A percentile compares a stretch with the other conserved stretches of the same genome.
These are phyloP conservation scores for Didymella pomorum DNA, from an alignment of 2,329 filamentous ascomycete species.

Conservation along the genomic window DNA sequence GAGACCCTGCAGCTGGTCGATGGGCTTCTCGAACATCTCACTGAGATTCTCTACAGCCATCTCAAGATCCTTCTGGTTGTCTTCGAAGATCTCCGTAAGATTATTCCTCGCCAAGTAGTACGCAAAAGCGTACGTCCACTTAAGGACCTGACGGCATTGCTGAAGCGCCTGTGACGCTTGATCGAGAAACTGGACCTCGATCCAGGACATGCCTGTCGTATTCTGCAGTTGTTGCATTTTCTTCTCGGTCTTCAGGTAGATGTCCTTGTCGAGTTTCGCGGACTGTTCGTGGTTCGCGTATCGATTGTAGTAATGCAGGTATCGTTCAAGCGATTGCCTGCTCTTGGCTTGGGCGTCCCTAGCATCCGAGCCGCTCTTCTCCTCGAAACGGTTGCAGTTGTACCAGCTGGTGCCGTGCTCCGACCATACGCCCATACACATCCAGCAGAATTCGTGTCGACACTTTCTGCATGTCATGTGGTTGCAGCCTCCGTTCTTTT, in stretches of 20 bases:
- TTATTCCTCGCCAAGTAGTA: slow-evolving; percentile 98
- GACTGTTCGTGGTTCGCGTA: slow-evolving; percentile 99
- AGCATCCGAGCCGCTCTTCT: slow-evolving; percentile 91
- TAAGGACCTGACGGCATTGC: slow-evolving; percentile 96
- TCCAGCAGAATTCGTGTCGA: slow-evolving; percentile 98
- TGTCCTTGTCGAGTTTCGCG: slow-evolving; percentile 93
- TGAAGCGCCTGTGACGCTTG: slow-evolving; percentile 92
- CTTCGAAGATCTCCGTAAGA: slow-evolving; percentile 94
- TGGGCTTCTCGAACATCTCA: slow-evolving; percentile 99
- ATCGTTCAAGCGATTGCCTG: slow-evolving; percentile 89
- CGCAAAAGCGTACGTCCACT: slow-evolving; percentile 99
- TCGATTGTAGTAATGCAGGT: slow-evolving; percentile 98
- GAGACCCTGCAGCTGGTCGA: slow-evolving; percentile 81
- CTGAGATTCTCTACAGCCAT: slow-evolving; percentile 95
- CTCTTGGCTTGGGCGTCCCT: slow-evolving; percentile 92
- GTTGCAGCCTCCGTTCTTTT: slow-evolving; percentile 98
- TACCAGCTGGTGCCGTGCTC: slow-evolving; percentile 99
- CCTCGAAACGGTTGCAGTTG: slow-evolving; percentile 97
- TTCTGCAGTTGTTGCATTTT: slow-evolving; percentile 98
- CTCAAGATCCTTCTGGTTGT: slow-evolving; percentile 97
- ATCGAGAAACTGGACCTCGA: slow-evolving; percentile 96
- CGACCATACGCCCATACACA: slow-evolving; percentile 99
- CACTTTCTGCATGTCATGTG: slow-evolving; percentile 98
- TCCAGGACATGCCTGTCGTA: slow-evolving; percentile 96
- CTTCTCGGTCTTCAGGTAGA: slow-evolving; percentile 95